Conservation (phyloP, 495 filamentous ascomycete genomes). For the Eremomyces bilateralis region DNA sequence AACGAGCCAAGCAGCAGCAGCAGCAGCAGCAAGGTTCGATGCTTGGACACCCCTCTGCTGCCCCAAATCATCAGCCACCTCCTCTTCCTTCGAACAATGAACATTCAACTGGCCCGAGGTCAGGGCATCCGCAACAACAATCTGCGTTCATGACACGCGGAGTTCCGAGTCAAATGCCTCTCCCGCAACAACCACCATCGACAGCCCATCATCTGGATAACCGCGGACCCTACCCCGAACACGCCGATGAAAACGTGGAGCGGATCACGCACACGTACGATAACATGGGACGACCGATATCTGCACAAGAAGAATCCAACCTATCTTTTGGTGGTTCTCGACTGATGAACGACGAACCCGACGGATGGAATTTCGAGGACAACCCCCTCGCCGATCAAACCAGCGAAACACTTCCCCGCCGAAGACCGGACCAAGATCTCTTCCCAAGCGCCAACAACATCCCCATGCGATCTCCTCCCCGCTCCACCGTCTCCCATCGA, state of each 20-base stretch:
- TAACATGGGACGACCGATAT: conserved; percentile 27
- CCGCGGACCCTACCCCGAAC: too few species aligned
- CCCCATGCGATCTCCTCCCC: conserved; percentile 52
- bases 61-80: conserved; percentile 34
- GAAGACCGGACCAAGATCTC: conserved; percentile 58
- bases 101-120: too few species aligned
- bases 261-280: conserved; percentile 36
- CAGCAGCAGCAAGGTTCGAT: conserved; percentile 12
- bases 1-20: conserved; percentile 14
- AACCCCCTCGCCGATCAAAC: conserved; percentile 20
- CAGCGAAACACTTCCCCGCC: conserved; percentile 27
- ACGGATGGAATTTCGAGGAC: conserved; percentile 90
- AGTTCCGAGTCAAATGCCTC: not conserved
- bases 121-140: too few species aligned
- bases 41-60: conserved; percentile 17
- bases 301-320: conserved; percentile 24
- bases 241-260: conserved; percentile 36
- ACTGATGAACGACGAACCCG: conserved; percentile 28
- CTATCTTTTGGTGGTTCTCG: conserved; percentile 5
- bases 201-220: too few species aligned
- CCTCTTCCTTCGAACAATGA: conserved; percentile 23
- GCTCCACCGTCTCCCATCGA: conserved; percentile 42
- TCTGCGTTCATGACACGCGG: conserved; percentile 16
- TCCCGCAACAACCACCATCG: conserved; percentile 14
- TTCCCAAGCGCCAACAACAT: conserved; percentile 70